Base-by-base conservation (phyloP, 2,329 filamentous ascomycete genomes). In the Furcasterigmium sp. region DNA sequence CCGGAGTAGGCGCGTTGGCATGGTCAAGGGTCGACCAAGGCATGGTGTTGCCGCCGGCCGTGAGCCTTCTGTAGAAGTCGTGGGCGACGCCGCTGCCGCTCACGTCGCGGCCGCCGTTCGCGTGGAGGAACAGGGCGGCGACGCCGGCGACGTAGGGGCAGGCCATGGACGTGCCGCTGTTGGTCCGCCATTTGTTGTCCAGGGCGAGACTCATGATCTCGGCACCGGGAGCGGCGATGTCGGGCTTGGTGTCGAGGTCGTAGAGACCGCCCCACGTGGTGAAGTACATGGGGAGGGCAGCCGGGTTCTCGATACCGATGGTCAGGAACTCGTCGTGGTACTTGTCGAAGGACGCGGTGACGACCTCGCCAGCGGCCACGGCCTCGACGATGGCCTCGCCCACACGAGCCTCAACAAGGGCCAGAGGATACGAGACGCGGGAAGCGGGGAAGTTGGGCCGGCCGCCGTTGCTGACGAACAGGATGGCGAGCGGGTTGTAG, bases 21-120 rank as follows among this genome's bases (percentile, higher is more conserved):
- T n/a, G 19, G n/a, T 37, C 35, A 7, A 23, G 18, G 36, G 56
- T 55, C 3, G 34, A 47, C 53, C 56, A 63, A 40, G 53, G 49
- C 13, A 58, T 19, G 8, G 51, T 39, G 14, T 39, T 42, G 13
- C 62, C 62, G 21, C 54, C 58, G n/a, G 58, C 38, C 14, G 23
- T 23, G 19, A 37, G 18, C 23, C 35, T 19, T 9, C 15, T 37
- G 19, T 37, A 18, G 19, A 37, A 37, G 3, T 10, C 25, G 19
- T 4, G 13, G 25, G 23, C 25, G 20, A 40, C 8, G 15, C 19
- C 25, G 7, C n/a, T 20, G 5, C 38, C 38, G 10, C 29, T 20
- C 8, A 40, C 38, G 9, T 28, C 28, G 10, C 38, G 38, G 28
- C 38, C 38, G n/a, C 38, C 38, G 25, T 26, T 19, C 13, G 18